Percentiles rank a stretch among this genome's conserved stretches.
Conservation (phyloP, 2,329 filamentous ascomycete genomes). For the Arthrinium puccinioides region DNA sequence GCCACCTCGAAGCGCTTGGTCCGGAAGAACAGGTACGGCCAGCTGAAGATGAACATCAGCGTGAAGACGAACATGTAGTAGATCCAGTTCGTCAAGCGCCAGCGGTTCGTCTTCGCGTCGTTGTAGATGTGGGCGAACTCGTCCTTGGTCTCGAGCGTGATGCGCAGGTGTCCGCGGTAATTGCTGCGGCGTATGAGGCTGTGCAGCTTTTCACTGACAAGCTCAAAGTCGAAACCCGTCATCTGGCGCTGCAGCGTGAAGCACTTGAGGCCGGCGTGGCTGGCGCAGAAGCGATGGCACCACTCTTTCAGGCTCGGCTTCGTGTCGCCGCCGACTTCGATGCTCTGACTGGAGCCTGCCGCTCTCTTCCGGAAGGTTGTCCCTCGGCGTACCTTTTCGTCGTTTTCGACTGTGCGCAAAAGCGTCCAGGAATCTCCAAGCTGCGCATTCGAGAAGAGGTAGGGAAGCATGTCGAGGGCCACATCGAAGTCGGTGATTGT, state of each 20-base stretch:
- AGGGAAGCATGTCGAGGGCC: slow-evolving; percentile 49
- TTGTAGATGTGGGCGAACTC: slow-evolving; percentile 56
- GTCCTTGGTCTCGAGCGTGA: slow-evolving; percentile 54
- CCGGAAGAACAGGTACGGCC: slow-evolving; percentile 61
- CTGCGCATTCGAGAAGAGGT: slow-evolving; percentile 41
- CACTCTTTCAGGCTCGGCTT: slow-evolving; percentile 46
- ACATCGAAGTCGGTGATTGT: slow-evolving; percentile 53
- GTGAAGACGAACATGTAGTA: slow-evolving; percentile 58
- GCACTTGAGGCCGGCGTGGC: slow-evolving; percentile 47
- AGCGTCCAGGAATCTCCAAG: slow-evolving; percentile 31
- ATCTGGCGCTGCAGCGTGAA: slow-evolving; percentile 47
- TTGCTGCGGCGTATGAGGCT: slow-evolving; percentile 55
- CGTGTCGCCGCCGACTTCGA: slow-evolving; percentile 31
- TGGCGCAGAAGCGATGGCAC: slow-evolving; percentile 62
- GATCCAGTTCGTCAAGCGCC: slow-evolving; percentile 58
- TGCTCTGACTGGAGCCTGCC: slow-evolving; percentile 28
- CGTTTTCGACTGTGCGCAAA: slow-evolving; percentile 47
- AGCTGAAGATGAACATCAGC: slow-evolving; percentile 61
- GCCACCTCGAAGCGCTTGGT: slow-evolving; percentile 63
- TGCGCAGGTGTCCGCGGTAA: slow-evolving; percentile 54
- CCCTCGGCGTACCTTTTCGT: slow-evolving; percentile 58
- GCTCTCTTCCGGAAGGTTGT: slow-evolving; percentile 40
- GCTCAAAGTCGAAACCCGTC: slow-evolving; percentile 51
- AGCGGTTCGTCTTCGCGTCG: slow-evolving; percentile 52
- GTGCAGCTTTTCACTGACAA: slow-evolving; percentile 43